Evolutionary conservation across 805 yeast species (phyloP).

Genomic region (Cephaloascus fragrans): DNA sequence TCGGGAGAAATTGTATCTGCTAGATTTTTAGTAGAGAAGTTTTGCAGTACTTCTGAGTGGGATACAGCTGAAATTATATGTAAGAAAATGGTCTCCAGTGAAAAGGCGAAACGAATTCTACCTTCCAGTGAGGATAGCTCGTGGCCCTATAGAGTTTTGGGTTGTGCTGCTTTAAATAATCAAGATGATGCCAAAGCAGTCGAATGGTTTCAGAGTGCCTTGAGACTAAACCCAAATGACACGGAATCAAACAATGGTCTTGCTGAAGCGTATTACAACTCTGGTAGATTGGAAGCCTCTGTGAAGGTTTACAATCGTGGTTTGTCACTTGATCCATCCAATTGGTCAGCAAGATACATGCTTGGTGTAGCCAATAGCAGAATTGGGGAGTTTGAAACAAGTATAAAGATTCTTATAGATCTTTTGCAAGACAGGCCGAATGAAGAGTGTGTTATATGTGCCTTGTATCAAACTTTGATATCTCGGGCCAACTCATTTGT

Average conservation of each 20-base stretch:
- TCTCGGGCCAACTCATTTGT: conserved; percentile 44
- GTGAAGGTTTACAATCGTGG: conserved; percentile 71
- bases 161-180: conserved; percentile 61
- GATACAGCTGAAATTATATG: conserved; percentile 70
- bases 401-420: conserved; percentile 36
- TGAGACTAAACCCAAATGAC: conserved; percentile 60
- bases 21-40: conserved; percentile 56
- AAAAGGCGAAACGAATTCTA: conserved; percentile 42
- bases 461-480: conserved; percentile 48
- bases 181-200: conserved; percentile 74
- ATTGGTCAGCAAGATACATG: conserved; percentile 58
- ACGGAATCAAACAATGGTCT: conserved; percentile 83
- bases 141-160: conserved; percentile 90
- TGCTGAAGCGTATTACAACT: conserved; percentile 88
- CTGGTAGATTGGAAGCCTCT: conserved; percentile 86
- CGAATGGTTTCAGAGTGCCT: conserved; percentile 80
- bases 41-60: conserved; percentile 70
- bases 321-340: conserved; percentile 36
- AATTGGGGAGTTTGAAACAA: conserved; percentile 56
- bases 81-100: conserved; percentile 53
- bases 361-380: conserved; percentile 56
- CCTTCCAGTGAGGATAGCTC: conserved; percentile 28
- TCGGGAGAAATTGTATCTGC: conserved; percentile 71
- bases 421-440: conserved; percentile 33
- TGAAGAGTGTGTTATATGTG: conserved; percentile 29